phyloP scores from a whole-genome alignment of 192 early-diverging fungal species.

The Entomortierella lignicola region DNA sequence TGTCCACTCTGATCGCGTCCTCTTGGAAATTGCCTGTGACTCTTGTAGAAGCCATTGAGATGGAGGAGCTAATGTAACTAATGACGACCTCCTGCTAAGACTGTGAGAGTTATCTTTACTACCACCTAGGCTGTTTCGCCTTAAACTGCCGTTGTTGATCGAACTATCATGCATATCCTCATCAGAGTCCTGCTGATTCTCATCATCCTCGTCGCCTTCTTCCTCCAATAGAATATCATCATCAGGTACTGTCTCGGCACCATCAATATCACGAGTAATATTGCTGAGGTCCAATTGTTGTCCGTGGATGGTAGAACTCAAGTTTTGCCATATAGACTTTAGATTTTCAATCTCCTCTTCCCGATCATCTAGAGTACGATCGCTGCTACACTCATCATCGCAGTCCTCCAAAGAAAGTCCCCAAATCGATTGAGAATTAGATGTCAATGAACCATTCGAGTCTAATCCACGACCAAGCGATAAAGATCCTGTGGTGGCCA shows the following conservation, averaged over 20 bases:
- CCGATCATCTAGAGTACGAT: background rate
- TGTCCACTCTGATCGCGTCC: conserved; percentile 43
- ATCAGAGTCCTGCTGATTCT: conserved; percentile 24
- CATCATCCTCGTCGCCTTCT: conserved; percentile 30
- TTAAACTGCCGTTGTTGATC: background rate
- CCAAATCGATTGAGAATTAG: conserved; percentile 14
- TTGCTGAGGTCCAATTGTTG: background rate
- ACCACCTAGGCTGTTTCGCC: conserved; percentile 5
- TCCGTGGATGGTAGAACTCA: conserved; percentile 2
- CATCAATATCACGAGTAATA: background rate
- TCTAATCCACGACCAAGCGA: background rate
- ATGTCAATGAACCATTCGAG: background rate
- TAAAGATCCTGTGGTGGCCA: conserved; percentile 21
- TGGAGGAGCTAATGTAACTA: conserved; percentile 1
- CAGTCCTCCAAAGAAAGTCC: conserved; percentile 19
- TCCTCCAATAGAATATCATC: conserved; percentile 29
- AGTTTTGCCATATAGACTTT: conserved; percentile 31
- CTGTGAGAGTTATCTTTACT: background rate
- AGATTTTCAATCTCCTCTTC: conserved; percentile 6
- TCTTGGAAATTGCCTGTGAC: conserved; percentile 12
- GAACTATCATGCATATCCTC: conserved; percentile 29
- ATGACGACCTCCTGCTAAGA: conserved; percentile 17
- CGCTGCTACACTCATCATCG: conserved; percentile 10
- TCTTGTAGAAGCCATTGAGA: conserved; percentile 39
- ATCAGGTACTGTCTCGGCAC: conserved; percentile 19